phyloP scores from a whole-genome alignment of 176 grass and related monocot species.

The Aechmea fasciata region DNA sequence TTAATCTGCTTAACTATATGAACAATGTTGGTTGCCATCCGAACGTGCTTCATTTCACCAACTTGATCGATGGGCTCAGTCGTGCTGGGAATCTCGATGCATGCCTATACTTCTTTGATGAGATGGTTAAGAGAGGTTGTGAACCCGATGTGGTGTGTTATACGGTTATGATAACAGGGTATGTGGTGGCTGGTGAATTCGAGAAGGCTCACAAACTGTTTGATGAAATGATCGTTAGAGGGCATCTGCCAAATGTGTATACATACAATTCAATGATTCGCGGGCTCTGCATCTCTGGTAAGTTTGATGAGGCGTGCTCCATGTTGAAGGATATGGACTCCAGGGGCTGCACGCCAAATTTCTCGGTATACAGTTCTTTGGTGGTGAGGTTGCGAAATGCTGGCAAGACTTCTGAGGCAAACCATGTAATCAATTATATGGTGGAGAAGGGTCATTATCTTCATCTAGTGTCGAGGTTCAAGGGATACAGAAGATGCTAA shows the following conservation, averaged over 20 bases:
- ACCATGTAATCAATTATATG: slow-evolving; percentile 79
- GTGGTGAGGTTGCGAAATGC: slow-evolving; percentile 52
- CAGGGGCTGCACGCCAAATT: slow-evolving; percentile 81
- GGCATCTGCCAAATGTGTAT: slow-evolving; percentile 86
- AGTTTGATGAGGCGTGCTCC: slow-evolving; percentile 76
- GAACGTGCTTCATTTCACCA: slow-evolving; percentile 89
- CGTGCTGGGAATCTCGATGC: slow-evolving; percentile 80
- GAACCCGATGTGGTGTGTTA: slow-evolving; percentile 87
- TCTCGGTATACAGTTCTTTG: slow-evolving; percentile 73
- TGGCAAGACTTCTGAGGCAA: slow-evolving; percentile 69
- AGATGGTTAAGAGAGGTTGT: slow-evolving; percentile 88
- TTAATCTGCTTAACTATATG: slow-evolving; percentile 95
- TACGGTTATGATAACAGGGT: slow-evolving; percentile 73
- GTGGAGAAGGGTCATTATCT: slow-evolving; percentile 88
- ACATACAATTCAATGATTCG: slow-evolving; percentile 81
- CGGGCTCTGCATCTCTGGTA: slow-evolving; percentile 55
- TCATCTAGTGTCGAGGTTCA: slow-evolving; percentile 77
- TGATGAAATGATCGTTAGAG: slow-evolving; percentile 67
- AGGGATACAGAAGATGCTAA: slow-evolving; percentile 72
- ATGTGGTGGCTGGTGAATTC: slow-evolving; percentile 68
- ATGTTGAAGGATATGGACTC: slow-evolving; percentile 77
- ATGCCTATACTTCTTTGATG: slow-evolving; percentile 89
- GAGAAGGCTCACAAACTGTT: slow-evolving; percentile 56
- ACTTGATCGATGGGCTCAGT: slow-evolving; percentile 90
- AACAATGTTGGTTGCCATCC: slow-evolving; percentile 62